Evolutionary conservation across 2,329 filamentous ascomycete species (phyloP).

Genomic region (Diaporthe batatas): DNA sequence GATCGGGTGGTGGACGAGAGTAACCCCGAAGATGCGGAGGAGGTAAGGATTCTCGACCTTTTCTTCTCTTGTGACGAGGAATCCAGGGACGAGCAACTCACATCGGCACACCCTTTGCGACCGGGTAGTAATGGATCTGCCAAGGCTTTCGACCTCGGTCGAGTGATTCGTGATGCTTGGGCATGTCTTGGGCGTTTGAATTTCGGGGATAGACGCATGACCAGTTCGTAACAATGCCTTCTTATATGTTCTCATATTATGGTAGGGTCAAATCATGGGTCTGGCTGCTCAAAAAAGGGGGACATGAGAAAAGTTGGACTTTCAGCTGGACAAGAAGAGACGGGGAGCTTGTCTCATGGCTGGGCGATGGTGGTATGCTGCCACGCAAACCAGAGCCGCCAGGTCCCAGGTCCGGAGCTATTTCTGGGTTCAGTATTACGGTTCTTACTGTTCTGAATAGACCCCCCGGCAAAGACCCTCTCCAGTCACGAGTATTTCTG

Average conservation of each 20-base stretch:
- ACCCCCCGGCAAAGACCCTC: background rate
- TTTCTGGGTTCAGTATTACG: background rate
- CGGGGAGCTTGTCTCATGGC: background rate
- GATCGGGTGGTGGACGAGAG: constrained; percentile 68
- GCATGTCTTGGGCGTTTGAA: background rate
- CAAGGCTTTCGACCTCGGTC: background rate
- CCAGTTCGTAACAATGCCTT: background rate
- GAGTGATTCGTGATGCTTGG: background rate
- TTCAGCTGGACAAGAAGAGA: background rate
- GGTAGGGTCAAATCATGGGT: background rate
- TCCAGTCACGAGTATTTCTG: background rate
- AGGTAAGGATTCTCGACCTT: constrained; percentile 65
- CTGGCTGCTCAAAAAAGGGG: background rate
- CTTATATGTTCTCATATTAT: too few relatives aligned
- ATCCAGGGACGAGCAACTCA: background rate
- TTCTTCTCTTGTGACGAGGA: constrained; percentile 40
- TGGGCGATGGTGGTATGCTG: constrained; percentile 24
- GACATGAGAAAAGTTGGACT: background rate
- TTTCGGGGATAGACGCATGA: background rate
- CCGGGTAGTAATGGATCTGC: background rate
- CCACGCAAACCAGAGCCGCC: constrained; percentile 5
- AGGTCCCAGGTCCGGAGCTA: background rate
- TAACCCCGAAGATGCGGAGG: constrained; percentile 58
- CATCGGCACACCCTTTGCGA: background rate
- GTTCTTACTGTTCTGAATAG: background rate